Percentiles rank a stretch among this genome's conserved stretches.
These are phyloP conservation scores for Lobosporangium transversale DNA, from an alignment of 192 early-diverging fungal species.

Conservation along the genomic window DNA sequence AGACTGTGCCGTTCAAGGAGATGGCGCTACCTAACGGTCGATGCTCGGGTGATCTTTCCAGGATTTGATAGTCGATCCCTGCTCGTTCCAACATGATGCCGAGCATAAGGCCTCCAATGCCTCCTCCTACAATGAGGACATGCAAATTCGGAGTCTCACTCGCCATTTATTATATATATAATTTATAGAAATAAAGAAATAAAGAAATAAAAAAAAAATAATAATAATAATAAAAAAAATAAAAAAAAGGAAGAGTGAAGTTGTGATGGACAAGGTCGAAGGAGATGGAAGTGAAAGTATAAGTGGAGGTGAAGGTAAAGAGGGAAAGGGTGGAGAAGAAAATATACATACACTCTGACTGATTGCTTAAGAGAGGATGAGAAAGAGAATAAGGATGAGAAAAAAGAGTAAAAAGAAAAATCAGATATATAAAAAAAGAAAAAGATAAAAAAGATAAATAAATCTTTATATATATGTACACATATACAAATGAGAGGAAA, in stretches of 20 bases:
- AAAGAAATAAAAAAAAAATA: too few species aligned
- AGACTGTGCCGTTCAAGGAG: constrained; percentile 33
- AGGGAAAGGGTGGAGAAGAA: neutral
- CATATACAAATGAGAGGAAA: too few species aligned
- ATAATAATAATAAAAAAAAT: too few species aligned
- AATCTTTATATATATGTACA: too few species aligned
- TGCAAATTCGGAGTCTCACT: constrained; percentile 2
- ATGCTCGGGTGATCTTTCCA: constrained; percentile 29
- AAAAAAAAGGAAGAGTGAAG: neutral
- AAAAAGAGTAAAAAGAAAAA: neutral
- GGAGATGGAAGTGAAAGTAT: neutral
- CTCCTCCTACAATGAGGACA: constrained; percentile 52
- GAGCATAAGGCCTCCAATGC: constrained; percentile 52
- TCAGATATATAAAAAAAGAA: too few species aligned
- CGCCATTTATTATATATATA: neutral
- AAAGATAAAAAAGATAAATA: too few species aligned
- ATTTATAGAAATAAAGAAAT: too few species aligned
- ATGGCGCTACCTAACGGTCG: constrained; percentile 52
- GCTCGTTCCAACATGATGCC: constrained; percentile 45
- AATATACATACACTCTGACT: neutral
- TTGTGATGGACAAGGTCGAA: neutral
- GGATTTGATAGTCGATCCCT: constrained; percentile 45
- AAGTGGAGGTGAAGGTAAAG: neutral
- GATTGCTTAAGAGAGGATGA: too few species aligned
- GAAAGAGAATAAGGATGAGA: neutral